phyloP scores from a whole-genome alignment of 495 filamentous ascomycete genomes.

The Aspergillus kassunensis region DNA sequence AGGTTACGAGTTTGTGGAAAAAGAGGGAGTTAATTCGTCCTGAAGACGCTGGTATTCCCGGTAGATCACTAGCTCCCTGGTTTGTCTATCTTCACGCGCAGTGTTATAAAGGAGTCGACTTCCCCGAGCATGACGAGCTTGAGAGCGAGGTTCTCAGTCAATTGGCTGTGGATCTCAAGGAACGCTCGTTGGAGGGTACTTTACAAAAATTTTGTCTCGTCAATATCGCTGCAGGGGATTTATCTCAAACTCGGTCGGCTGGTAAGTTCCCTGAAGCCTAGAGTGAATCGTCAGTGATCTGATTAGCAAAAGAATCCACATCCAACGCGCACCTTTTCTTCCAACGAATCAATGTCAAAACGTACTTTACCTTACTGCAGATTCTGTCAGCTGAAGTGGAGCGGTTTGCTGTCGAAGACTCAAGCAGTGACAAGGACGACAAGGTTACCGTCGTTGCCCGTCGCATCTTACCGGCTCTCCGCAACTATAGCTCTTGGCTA shows the following conservation, averaged over 20 bases:
- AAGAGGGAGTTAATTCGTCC: constrained; percentile 55
- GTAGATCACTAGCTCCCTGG: constrained; percentile 63
- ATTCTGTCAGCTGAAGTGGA: constrained; percentile 66
- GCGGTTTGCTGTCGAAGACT: constrained; percentile 49
- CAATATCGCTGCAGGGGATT: constrained; percentile 79
- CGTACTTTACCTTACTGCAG: constrained; percentile 72
- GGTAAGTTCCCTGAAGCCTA: constrained; percentile 42
- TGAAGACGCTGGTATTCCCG: constrained; percentile 47
- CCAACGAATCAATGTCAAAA: constrained; percentile 76
- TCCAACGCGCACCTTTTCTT: constrained; percentile 64
- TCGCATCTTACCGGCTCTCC: constrained; percentile 63
- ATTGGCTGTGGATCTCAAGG: constrained; percentile 67
- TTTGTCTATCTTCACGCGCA: constrained; percentile 86
- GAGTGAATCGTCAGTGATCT: constrained; percentile 22
- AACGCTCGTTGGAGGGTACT: constrained; percentile 58
- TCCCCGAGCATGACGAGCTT: constrained; percentile 73
- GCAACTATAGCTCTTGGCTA: constrained; percentile 74
- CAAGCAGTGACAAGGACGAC: constrained; percentile 38
- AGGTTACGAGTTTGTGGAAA: constrained; percentile 57
- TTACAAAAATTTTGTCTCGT: constrained; percentile 77
- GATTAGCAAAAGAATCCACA: constrained; percentile 32
- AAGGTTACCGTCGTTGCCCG: constrained; percentile 60
- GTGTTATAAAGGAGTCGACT: constrained; percentile 69
- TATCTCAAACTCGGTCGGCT: constrained; percentile 56
- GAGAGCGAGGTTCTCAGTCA: constrained; percentile 82